Conservation (phyloP, 148 eudicot species). For the Diospyros lotus region DNA sequence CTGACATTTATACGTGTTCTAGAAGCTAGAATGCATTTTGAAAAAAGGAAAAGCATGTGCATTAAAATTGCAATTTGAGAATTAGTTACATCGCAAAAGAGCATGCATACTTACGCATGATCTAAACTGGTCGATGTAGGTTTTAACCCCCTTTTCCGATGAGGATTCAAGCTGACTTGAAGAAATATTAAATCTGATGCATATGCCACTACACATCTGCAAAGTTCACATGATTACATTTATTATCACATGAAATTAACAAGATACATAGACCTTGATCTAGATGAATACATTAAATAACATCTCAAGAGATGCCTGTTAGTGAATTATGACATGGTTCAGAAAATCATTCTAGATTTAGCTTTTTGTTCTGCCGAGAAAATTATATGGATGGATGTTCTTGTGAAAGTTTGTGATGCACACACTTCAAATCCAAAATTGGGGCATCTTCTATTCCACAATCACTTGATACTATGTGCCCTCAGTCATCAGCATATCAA, state of each 20-base stretch:
- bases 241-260: too few species aligned
- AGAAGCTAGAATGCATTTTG: neutral
- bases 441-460: neutral
- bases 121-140: conserved; percentile 66
- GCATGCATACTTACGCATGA: conserved; percentile 65
- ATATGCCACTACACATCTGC: conserved; percentile 90
- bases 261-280: too few species aligned
- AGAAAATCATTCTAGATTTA: too few species aligned
- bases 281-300: too few species aligned
- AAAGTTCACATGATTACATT: neutral
- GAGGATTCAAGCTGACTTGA: conserved; percentile 80
- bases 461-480: neutral
- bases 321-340: too few species aligned
- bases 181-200: conserved; percentile 86
- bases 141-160: conserved; percentile 62
- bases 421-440: neutral
- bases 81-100: neutral
- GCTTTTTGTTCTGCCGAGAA: too few species aligned
- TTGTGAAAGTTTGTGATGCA: neutral
- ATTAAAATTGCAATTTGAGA: neutral
- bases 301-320: too few species aligned
- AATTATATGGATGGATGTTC: too few species aligned
- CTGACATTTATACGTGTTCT: neutral
- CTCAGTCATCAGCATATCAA: neutral
- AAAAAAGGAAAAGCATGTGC: neutral